phyloP scores from a whole-genome alignment of 768 basidiomycete species.

The Phlegmacium glaucopus region DNA sequence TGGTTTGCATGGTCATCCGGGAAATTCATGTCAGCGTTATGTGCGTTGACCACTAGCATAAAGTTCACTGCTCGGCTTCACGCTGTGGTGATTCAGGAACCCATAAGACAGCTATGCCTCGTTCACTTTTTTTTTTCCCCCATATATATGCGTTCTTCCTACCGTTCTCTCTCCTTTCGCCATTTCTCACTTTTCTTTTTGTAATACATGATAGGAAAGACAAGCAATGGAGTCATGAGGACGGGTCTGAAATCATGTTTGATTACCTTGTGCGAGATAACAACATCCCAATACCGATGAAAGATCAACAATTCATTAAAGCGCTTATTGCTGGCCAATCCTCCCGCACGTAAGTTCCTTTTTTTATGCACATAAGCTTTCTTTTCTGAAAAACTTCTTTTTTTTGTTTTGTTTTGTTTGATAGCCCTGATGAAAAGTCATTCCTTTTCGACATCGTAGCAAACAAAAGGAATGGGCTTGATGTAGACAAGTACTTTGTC shows the following conservation, averaged over 20 bases:
- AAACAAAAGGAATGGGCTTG: constrained; percentile 77
- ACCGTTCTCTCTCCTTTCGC: too few relatives aligned
- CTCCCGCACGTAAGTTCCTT: constrained; percentile 43
- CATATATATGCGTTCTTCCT: too few relatives aligned
- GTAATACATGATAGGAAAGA: constrained; percentile 36
- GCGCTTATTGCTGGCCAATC: constrained; percentile 73
- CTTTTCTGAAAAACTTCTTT: background rate
- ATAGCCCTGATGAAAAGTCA: constrained; percentile 50
- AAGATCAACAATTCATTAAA: constrained; percentile 63
- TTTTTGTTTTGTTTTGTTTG: background rate
- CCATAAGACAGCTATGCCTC: too few relatives aligned
- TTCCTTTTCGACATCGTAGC: constrained; percentile 86
- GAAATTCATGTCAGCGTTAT: too few relatives aligned
- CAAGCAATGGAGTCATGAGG: constrained; percentile 68
- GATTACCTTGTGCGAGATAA: constrained; percentile 62
- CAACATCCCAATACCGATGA: constrained; percentile 40
- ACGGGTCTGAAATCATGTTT: constrained; percentile 82
- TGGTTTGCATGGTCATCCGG: too few relatives aligned
- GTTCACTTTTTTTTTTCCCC: too few relatives aligned
- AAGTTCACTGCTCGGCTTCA: too few relatives aligned
- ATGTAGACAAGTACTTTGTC: constrained; percentile 73
- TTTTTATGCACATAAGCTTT: background rate
- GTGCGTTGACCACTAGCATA: too few relatives aligned
- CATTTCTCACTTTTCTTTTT: background rate
- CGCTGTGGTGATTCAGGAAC: too few relatives aligned